phyloP scores from a whole-genome alignment of 208 protist genomes.

The Herpetomonas samuelpessoai region DNA sequence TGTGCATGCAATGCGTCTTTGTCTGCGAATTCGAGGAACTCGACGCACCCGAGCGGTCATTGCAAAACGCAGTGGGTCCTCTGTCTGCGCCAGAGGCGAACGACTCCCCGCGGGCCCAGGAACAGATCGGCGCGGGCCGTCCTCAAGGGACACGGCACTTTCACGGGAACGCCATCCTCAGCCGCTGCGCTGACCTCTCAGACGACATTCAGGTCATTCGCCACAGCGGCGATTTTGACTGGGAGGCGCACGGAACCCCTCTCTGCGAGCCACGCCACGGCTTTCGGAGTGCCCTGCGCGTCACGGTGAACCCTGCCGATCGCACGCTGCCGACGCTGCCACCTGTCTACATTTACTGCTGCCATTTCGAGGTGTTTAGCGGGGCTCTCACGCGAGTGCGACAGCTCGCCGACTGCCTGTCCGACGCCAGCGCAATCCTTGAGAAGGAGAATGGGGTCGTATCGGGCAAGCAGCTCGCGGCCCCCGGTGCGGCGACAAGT shows the following conservation, averaged over 20 bases:
- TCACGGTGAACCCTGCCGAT: constrained; percentile 28
- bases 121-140: neutral
- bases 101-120: too few relatives aligned
- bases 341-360: constrained; percentile 73
- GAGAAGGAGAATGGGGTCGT: constrained; percentile 5
- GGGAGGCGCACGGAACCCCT: constrained; percentile 35
- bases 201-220: constrained; percentile 33
- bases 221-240: constrained; percentile 48
- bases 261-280: constrained; percentile 53
- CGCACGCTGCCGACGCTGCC: constrained; percentile 27
- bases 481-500: neutral
- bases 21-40: constrained; percentile 82
- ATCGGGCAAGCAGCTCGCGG: neutral
- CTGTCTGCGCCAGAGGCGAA: constrained; percentile 17
- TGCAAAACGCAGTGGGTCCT: constrained; percentile 45
- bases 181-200: constrained; percentile 24
- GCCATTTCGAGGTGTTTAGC: constrained; percentile 81
- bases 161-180: constrained; percentile 80
- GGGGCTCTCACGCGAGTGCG: constrained; percentile 55
- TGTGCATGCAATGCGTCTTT: constrained; percentile 61
- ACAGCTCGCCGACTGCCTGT: constrained; percentile 63
- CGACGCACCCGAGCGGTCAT: constrained; percentile 25
- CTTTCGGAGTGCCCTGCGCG: constrained; percentile 53
- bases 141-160: constrained; percentile 33
- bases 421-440: constrained; percentile 37